Evolutionary conservation across 2,329 filamentous ascomycete species (phyloP).

Genomic region (Xylaria sp.): DNA sequence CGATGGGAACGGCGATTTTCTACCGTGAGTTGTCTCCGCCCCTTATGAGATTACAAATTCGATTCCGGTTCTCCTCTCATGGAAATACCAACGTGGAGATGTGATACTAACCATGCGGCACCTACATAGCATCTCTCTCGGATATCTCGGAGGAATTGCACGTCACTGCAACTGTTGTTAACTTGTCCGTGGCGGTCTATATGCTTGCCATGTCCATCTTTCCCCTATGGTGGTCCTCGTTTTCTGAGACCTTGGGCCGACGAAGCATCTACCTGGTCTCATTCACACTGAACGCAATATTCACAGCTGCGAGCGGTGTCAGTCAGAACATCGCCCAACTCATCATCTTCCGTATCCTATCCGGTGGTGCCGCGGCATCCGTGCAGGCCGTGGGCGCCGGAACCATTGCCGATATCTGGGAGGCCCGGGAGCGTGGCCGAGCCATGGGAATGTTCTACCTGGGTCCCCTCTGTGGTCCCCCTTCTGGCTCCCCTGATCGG

Average conservation of each 20-base stretch:
- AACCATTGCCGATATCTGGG: constrained; percentile 78
- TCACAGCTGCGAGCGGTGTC: constrained; percentile 63
- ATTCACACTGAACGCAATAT: constrained; percentile 67
- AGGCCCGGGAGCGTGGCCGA: constrained; percentile 61
- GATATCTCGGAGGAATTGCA: constrained; percentile 59
- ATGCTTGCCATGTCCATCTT: constrained; percentile 82
- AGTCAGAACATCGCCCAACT: constrained; percentile 69
- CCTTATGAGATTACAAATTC: background rate
- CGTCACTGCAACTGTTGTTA: constrained; percentile 60
- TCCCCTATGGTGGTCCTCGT: constrained; percentile 81
- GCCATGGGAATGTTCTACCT: constrained; percentile 85
- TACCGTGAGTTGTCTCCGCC: constrained; percentile 56
- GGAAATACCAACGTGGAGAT: background rate
- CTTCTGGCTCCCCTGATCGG: constrained; percentile 72
- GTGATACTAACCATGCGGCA: constrained; percentile 9
- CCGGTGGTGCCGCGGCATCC: constrained; percentile 71
- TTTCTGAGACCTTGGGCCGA: constrained; percentile 67
- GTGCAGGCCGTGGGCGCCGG: constrained; percentile 80
- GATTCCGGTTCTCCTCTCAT: background rate
- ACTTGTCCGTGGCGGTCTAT: constrained; percentile 71
- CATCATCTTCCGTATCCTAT: constrained; percentile 67
- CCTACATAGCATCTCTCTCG: constrained; percentile 56
- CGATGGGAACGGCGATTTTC: constrained; percentile 79
- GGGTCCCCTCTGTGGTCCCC: constrained; percentile 70
- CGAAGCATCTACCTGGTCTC: constrained; percentile 74